A percentile compares a stretch with the other conserved stretches of the same genome.
Conservation (phyloP, 371 early-diverging fungal genomes). For the Mortierella polycephala region DNA sequence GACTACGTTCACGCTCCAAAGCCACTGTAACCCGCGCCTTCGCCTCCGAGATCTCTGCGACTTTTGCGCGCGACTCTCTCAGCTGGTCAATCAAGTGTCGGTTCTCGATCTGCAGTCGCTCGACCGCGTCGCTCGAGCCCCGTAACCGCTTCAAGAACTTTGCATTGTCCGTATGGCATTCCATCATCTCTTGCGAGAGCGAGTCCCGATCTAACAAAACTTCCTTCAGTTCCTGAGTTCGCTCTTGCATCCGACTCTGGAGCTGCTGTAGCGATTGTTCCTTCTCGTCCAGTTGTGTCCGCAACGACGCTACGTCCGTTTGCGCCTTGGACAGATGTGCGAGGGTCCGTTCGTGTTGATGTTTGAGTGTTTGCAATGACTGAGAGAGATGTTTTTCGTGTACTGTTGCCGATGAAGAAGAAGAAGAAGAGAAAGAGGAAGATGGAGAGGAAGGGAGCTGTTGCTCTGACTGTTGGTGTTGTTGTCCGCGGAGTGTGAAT, state of each 20-base stretch:
- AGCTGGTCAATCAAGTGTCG: conserved; percentile 40
- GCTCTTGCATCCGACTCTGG: conserved; percentile 14
- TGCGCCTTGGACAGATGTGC: conserved; percentile 23
- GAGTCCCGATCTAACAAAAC: conserved; percentile 37
- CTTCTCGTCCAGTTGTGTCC: conserved; percentile 9
- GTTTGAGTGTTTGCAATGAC: conserved; percentile 26
- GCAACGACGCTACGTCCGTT: neutral
- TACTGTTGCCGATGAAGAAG: conserved; percentile 7
- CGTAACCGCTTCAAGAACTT: conserved; percentile 35
- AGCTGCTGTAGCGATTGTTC: conserved; percentile 7
- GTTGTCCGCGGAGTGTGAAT: too few species aligned
- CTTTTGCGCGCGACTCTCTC: conserved; percentile 23
- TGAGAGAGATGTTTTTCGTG: conserved; percentile 35
- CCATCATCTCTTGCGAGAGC: conserved; percentile 37
- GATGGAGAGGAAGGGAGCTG: neutral
- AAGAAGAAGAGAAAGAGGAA: conserved; percentile 6
- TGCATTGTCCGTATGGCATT: conserved; percentile 42
- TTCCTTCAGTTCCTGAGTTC: conserved; percentile 26
- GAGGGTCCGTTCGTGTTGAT: conserved; percentile 30
- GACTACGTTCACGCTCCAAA: conserved; percentile 19
- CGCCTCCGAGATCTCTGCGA: conserved; percentile 13
- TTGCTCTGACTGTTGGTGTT: too few species aligned
- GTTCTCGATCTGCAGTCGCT: conserved; percentile 38
- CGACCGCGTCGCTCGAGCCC: conserved; percentile 22
- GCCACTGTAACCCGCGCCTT: conserved; percentile 6